These are phyloP conservation scores for Gentiana straminea DNA, from an alignment of 257 asterid species.

Conservation along the genomic window DNA sequence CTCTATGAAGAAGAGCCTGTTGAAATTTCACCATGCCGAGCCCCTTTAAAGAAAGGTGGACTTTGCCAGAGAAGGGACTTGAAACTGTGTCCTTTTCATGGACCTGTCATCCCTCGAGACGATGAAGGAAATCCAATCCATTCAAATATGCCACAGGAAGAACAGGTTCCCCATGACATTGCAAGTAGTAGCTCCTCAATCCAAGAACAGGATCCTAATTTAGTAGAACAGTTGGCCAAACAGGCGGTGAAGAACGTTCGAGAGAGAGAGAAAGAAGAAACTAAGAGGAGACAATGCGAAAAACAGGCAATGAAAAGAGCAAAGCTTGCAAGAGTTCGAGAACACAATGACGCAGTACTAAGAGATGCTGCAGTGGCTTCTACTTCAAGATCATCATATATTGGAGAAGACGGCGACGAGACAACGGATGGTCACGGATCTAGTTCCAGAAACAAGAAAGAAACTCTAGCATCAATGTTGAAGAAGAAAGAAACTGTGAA, in stretches of 20 bases:
- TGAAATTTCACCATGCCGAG: conserved; percentile 71
- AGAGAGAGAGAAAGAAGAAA: conserved; percentile 49
- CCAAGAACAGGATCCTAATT: conserved; percentile 28
- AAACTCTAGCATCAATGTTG: conserved; percentile 72
- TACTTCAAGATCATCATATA: conserved; percentile 47
- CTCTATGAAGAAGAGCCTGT: conserved; percentile 51
- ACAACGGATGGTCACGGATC: conserved; percentile 20
- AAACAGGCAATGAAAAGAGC: conserved; percentile 53
- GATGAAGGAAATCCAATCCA: conserved; percentile 60
- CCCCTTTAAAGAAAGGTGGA: conserved; percentile 66
- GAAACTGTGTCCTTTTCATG: conserved; percentile 82
- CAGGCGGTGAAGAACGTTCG: conserved; percentile 69
- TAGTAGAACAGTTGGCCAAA: conserved; percentile 37
- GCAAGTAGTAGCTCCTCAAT: conserved; percentile 10
- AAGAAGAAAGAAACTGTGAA: conserved; percentile 67
- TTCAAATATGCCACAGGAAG: conserved; percentile 7
- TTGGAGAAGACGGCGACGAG: conserved; percentile 39
- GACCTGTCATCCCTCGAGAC: conserved; percentile 55
- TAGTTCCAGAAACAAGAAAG: conserved; percentile 31
- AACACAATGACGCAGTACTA: conserved; percentile 66
- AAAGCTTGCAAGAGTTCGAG: conserved; percentile 63
- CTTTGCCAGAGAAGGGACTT: conserved; percentile 76
- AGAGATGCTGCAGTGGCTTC: conserved; percentile 78
- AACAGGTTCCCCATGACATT: conserved; percentile 14
- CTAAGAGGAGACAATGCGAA: conserved; percentile 38